Conservation (phyloP, 2,329 filamentous ascomycete genomes). For the Zalaria obscura region DNA sequence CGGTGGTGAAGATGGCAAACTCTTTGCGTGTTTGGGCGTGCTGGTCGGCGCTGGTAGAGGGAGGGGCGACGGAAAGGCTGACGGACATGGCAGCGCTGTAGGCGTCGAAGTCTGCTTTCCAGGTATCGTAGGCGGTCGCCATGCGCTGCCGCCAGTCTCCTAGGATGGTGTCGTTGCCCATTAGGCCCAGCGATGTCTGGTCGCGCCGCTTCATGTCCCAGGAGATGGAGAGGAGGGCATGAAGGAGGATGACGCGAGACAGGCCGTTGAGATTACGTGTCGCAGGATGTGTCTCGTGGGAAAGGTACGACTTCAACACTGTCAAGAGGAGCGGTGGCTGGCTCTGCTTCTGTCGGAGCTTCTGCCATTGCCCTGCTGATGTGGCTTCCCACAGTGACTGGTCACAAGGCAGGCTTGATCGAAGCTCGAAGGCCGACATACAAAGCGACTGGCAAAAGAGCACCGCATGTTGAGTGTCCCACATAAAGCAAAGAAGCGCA, state of each 20-base stretch:
- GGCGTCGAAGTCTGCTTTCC: slow-evolving; percentile 43
- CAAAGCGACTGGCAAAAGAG: slow-evolving; percentile 52
- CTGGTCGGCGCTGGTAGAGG: slow-evolving; percentile 14
- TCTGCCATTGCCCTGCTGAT: slow-evolving; percentile 37
- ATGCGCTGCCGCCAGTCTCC: slow-evolving; percentile 39
- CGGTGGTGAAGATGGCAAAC: slow-evolving; percentile 34
- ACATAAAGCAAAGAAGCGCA: slow-evolving; percentile 49
- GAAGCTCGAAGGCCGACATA: slow-evolving; percentile 51
- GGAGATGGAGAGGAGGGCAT: slow-evolving; percentile 48
- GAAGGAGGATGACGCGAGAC: slow-evolving; percentile 40
- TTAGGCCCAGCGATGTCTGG: slow-evolving; percentile 38
- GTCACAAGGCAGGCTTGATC: slow-evolving; percentile 41
- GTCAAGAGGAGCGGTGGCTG: slow-evolving; percentile 32
- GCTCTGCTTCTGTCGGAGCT: slow-evolving; percentile 24
- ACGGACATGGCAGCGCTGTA: slow-evolving; percentile 30
- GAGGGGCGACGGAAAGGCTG: slow-evolving; percentile 8
- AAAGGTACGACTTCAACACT: slow-evolving; percentile 43
- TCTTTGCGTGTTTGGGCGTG: slow-evolving; percentile 14
- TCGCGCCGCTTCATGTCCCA: slow-evolving; percentile 50
- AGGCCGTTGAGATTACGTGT: slow-evolving; percentile 31
- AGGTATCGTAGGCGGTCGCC: slow-evolving; percentile 38
- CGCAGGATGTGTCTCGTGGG: slow-evolving; percentile 19
- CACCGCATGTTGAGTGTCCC: slow-evolving; percentile 51
- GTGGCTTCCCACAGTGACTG: slow-evolving; percentile 43
- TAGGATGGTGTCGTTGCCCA: slow-evolving; percentile 19